Base-by-base conservation (phyloP, 2,329 filamentous ascomycete species). In the Clonostachys rosea region DNA sequence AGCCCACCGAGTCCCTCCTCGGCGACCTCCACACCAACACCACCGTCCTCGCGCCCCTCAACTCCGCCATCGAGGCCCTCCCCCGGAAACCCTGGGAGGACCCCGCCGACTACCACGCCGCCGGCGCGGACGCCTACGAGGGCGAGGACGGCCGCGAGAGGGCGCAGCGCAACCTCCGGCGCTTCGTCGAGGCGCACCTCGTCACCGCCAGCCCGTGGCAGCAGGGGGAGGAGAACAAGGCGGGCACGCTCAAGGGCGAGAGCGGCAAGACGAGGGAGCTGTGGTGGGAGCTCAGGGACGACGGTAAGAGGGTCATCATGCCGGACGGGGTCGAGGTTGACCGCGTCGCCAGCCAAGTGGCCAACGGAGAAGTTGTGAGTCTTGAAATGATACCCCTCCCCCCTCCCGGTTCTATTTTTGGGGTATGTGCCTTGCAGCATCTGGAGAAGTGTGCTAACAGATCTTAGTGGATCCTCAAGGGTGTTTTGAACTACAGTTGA, bases 31-130 rank as follows among this genome's bases (percentile, higher is more conserved):
- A 70, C 1, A 67, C 77, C 49, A 91, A 92, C 62, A 88, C 88
- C 14, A 96, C 91, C 3, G 83, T 97, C 20, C 81, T 97, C 4
- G 92, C 91, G 6, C 94, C 94, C 1, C 72, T 88, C 46, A 97
- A 99, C 73, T 83, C 79, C 16, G 90, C 85, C 4, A 82, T 99
- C 59, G 86, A 87, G 54, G 71, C 68, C 1, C 72, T 97, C 20
- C 88, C 91, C 1, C 77, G 86, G 45, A 97, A 96, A 65, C 91
- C 91, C 0, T 95, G 89, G 89, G 89, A 87, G 57, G 74, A 91
- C 52, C 81, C 87, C 0, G 67, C 76, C 45, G 91, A 96, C 54
- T 92, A 94, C 62, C 69, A 74, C 5, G 65, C 66, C 2, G 69
- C 87, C 5, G 90, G 89, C 0, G 74, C 77, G 2, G 68, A 83